Conservation (phyloP, 306 rosid species). For the Ziziphus jujuba region DNA sequence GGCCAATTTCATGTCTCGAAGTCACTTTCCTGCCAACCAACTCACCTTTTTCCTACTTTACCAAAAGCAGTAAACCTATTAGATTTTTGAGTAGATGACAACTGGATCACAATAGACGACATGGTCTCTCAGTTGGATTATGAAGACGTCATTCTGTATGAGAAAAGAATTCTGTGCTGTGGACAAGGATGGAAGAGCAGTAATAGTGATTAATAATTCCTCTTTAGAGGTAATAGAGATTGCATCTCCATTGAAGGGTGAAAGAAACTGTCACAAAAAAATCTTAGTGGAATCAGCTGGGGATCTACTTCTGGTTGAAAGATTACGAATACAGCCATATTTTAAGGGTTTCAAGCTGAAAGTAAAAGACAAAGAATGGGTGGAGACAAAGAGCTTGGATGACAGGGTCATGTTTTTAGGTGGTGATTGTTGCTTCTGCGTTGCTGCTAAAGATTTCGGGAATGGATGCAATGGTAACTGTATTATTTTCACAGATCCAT, state of each 20-base stretch:
- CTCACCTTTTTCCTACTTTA: neutral
- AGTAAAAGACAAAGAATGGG: neutral
- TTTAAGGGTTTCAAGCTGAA: conserved; percentile 15
- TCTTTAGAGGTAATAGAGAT: neutral
- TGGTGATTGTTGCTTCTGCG: conserved; percentile 23
- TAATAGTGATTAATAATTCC: conserved; percentile 1
- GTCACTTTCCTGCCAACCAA: conserved; percentile 8
- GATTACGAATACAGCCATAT: neutral
- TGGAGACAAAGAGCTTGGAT: conserved; percentile 25
- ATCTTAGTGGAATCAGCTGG: neutral
- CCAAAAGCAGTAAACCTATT: conserved; percentile 15
- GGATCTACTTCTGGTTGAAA: conserved; percentile 1
- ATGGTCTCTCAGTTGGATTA: neutral
- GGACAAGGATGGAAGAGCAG: neutral
- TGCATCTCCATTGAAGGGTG: neutral
- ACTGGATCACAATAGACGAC: conserved; percentile 1
- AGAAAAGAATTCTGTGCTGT: neutral
- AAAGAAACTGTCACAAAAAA: too few relatives aligned
- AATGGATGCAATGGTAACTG: conserved; percentile 27
- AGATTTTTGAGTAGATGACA: conserved; percentile 6
- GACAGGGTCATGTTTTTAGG: conserved; percentile 23
- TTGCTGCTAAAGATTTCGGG: conserved; percentile 27
- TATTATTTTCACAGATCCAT: conserved; percentile 16
- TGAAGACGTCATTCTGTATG: conserved; percentile 1
- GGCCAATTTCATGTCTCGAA: conserved; percentile 8